phyloP scores from a whole-genome alignment of 2,329 filamentous ascomycete genomes.

The Onygena corvina region DNA sequence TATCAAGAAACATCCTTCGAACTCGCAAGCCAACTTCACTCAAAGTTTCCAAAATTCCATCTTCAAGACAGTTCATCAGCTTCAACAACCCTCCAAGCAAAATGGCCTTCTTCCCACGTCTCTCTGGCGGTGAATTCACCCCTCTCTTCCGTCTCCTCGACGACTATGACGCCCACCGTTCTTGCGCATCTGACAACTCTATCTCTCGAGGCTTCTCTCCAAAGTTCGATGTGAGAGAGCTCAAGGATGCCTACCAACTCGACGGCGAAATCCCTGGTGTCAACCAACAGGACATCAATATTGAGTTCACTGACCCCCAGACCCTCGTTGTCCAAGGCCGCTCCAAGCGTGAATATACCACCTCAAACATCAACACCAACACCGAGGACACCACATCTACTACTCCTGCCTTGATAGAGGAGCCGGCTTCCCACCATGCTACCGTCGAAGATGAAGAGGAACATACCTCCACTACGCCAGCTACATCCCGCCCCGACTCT shows the following conservation, averaged over 20 bases:
- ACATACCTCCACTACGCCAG: constrained; percentile 14
- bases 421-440: constrained; percentile 29
- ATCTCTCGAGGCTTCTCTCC: constrained; percentile 27
- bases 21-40: constrained; percentile 4
- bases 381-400: constrained; percentile 12
- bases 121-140: constrained; percentile 25
- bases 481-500: constrained; percentile 12
- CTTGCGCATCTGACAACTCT: constrained; percentile 8
- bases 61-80: neutral
- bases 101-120: constrained; percentile 33
- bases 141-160: constrained; percentile 35
- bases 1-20: constrained; percentile 9
- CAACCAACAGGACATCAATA: constrained; percentile 33
- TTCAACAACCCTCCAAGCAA: constrained; percentile 16
- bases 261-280: constrained; percentile 37
- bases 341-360: constrained; percentile 25
- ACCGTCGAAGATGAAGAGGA: constrained; percentile 45
- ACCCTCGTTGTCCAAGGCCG: constrained; percentile 36
- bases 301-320: constrained; percentile 36
- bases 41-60: constrained; percentile 7
- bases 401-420: constrained; percentile 11
- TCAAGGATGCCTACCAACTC: constrained; percentile 31
- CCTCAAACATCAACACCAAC: constrained; percentile 16
- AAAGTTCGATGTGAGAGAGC: constrained; percentile 36
- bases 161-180: constrained; percentile 29